phyloP scores from a whole-genome alignment of 2,329 filamentous ascomycete species.

The Chaetomiaceae sp. region DNA sequence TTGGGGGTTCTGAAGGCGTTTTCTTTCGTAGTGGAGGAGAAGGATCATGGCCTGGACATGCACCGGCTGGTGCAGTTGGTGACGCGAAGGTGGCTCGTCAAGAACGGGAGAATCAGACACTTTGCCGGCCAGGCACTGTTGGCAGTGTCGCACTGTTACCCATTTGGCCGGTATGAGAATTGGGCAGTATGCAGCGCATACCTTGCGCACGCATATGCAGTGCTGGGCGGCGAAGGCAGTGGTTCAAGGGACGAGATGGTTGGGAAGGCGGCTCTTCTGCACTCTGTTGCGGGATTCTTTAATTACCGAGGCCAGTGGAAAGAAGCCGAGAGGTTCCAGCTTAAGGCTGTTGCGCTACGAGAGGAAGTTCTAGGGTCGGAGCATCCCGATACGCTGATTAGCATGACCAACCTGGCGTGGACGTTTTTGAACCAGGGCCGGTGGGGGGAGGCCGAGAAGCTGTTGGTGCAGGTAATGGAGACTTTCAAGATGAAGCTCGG shows the following conservation, averaged over 20 bases:
- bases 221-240: slow-evolving; percentile 15
- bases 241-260: slow-evolving; percentile 12
- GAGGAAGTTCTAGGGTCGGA: neutral
- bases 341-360: neutral
- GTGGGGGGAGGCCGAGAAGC: neutral
- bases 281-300: neutral
- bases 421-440: neutral
- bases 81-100: slow-evolving; percentile 30
- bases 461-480: slow-evolving; percentile 4
- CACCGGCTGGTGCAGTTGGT: slow-evolving; percentile 35
- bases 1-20: slow-evolving; percentile 31
- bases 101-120: neutral
- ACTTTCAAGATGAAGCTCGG: slow-evolving; percentile 11
- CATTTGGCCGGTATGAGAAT: slow-evolving; percentile 10
- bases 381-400: neutral
- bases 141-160: slow-evolving; percentile 22
- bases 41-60: slow-evolving; percentile 25
- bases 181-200: slow-evolving; percentile 3
- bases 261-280: neutral
- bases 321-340: slow-evolving; percentile 3
- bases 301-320: slow-evolving; percentile 8
- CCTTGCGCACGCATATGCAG: slow-evolving; percentile 26
- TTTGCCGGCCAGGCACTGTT: slow-evolving; percentile 25
- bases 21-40: slow-evolving; percentile 26
- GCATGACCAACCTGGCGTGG: neutral